phyloP scores from a whole-genome alignment of 164 flowering plant species.

The Brasenia schreberi region DNA sequence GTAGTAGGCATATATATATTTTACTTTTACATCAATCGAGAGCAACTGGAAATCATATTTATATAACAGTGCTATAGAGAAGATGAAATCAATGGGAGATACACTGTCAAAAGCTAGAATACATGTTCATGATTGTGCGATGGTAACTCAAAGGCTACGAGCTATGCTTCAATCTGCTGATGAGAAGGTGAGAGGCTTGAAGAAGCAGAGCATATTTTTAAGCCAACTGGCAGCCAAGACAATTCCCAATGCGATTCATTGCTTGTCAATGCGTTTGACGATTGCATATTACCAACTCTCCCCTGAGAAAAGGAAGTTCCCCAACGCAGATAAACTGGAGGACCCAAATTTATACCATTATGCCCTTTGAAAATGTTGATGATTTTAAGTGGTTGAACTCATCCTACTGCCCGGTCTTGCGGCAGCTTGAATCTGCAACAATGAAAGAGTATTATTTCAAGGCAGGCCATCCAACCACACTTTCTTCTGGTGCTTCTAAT shows the following conservation, averaged over 20 bases:
- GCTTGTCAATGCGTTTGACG: constrained; percentile 88
- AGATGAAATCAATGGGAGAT: constrained; percentile 89
- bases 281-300: constrained; percentile 88
- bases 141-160: constrained; percentile 81
- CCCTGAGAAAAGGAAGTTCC: constrained; percentile 74
- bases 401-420: constrained; percentile 86
- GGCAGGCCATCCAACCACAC: constrained; percentile 76
- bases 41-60: too few relatives aligned
- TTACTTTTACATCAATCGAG: constrained; percentile 15
- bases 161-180: constrained; percentile 98
- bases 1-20: neutral
- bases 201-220: constrained; percentile 95
- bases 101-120: constrained; percentile 72
- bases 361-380: constrained; percentile 97
- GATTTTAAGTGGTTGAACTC: constrained; percentile 98
- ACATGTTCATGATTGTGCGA: constrained; percentile 76
- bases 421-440: constrained; percentile 86
- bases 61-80: constrained; percentile 57
- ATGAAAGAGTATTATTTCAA: constrained; percentile 97
- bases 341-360: constrained; percentile 83
- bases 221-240: constrained; percentile 99
- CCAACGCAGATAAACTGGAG: constrained; percentile 79
- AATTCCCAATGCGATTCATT: constrained; percentile 94
- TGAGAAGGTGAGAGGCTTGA: constrained; percentile 88
- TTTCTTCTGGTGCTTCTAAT: constrained; percentile 86